A percentile compares a stretch with the other conserved stretches of the same genome.
phyloP scores from a whole-genome alignment of 148 eudicot genomes.

The Cornus suecica region DNA sequence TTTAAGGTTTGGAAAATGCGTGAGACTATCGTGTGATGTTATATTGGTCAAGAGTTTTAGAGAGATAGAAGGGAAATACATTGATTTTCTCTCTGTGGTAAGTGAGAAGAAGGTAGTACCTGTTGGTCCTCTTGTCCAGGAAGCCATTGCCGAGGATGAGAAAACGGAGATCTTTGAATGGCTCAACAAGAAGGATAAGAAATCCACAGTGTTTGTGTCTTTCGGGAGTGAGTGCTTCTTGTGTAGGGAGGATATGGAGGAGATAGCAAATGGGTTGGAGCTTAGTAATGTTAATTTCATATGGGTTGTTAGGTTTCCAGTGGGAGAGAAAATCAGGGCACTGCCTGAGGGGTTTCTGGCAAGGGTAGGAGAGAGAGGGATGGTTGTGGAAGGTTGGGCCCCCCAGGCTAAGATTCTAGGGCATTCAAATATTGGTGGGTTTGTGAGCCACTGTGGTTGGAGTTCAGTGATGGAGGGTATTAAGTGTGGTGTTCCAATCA shows the following conservation, averaged over 20 bases:
- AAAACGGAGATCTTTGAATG: constrained; percentile 13
- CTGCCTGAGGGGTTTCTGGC: constrained; percentile 27
- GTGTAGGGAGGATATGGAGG: constrained; percentile 20
- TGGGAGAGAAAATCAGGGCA: constrained; percentile 9
- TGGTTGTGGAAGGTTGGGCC: constrained; percentile 27
- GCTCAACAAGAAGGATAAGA: constrained; percentile 18
- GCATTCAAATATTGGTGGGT: constrained; percentile 26
- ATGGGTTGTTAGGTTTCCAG: constrained; percentile 27
- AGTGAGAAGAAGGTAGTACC: constrained; percentile 15
- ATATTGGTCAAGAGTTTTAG: constrained; percentile 11
- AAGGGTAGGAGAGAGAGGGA: constrained; percentile 19
- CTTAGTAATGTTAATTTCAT: constrained; percentile 23
- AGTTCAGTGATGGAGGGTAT: constrained; percentile 26
- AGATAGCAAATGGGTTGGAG: constrained; percentile 29
- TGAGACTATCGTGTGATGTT: background rate
- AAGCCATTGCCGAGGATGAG: background rate
- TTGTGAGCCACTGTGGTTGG: constrained; percentile 43
- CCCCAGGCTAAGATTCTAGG: constrained; percentile 27
- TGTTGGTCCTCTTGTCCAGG: constrained; percentile 23
- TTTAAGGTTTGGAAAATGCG: background rate
- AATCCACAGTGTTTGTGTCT: constrained; percentile 23
- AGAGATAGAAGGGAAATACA: constrained; percentile 21
- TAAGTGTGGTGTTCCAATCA: constrained; percentile 20
- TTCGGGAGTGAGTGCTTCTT: constrained; percentile 33
- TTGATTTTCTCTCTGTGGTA: constrained; percentile 13